Evolutionary conservation across 345 rosid genomes (phyloP), one percentile per base, ranked within the genome.

Genomic region (Heritiera fomes): DNA sequence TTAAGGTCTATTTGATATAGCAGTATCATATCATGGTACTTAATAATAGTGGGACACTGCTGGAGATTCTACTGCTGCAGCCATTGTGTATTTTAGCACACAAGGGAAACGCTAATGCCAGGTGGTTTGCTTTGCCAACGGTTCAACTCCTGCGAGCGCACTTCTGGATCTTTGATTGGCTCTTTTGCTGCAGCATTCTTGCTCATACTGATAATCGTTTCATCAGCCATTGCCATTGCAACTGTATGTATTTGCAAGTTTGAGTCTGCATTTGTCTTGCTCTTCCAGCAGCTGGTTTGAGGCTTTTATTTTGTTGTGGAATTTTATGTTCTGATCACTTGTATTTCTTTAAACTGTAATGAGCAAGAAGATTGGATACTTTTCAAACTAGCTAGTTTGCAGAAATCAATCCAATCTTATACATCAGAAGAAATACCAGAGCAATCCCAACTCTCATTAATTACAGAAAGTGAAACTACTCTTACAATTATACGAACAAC

Each of bases 171-270:
- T 28, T 83, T 93, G 28, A 68, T 95, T 0, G 97, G 92, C 67
- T 93, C 98, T 20, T 92, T 93, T 55, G 73, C 69, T 8, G 87
- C 93, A 0, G 17, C 82, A 8, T 23, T 87, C 52, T 28, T 86
- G 23, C 63, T 93, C 30, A 78, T 90, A 13, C 80, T 91, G 23
- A 59, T 83, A 30, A 86, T 95, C 77, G 59, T 85, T 38, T 56
- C 80, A 66, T 86, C 94, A 8, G 81, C 90, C 49, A 75, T 89
- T 41, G 83, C 88, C n/a, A 73, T 34, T 34, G 38, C 38, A 34
- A 34, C 38, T 34, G 38, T 34, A 34, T 34, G 38, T 34, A 34
- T 34, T 34, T 34, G 38, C 38, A 34, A 34, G 34, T 61, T 61
- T 61, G 66, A 32, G 4, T 63, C 68, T 62, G 45, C 14, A 63